A percentile compares a stretch with the other conserved stretches of the same genome.
phyloP scores from a whole-genome alignment of 2,329 filamentous ascomycete genomes.

The Ciborinia camelliae region DNA sequence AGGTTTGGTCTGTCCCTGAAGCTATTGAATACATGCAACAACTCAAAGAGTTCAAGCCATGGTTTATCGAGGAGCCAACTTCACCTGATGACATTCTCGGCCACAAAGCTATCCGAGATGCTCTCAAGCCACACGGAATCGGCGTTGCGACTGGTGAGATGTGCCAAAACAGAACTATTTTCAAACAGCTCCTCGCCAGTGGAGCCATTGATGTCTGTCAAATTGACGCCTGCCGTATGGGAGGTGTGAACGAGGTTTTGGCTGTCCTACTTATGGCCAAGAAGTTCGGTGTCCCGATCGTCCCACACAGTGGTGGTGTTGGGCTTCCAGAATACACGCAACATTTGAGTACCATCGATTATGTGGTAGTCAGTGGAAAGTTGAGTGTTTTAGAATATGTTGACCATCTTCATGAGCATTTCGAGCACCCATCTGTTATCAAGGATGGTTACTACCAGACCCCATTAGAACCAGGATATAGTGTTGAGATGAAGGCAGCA shows the following conservation, averaged over 20 bases:
- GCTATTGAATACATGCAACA: conserved; percentile 83
- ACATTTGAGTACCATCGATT: conserved; percentile 89
- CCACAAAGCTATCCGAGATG: conserved; percentile 79
- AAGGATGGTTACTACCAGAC: conserved; percentile 86
- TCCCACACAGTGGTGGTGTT: conserved; percentile 86
- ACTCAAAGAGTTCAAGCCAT: conserved; percentile 78
- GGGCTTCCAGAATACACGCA: conserved; percentile 92
- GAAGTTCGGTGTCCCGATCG: conserved; percentile 69
- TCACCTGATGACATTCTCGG: conserved; percentile 86
- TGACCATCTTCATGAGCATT: conserved; percentile 91
- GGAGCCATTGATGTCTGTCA: conserved; percentile 86
- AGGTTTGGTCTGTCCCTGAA: conserved; percentile 83
- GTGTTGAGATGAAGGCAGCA: conserved; percentile 87
- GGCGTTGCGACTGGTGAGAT: conserved; percentile 91
- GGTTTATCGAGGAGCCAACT: conserved; percentile 95
- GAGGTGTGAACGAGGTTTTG: conserved; percentile 86
- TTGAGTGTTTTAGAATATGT: conserved; percentile 84
- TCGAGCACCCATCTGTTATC: conserved; percentile 75
- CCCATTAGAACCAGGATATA: conserved; percentile 78
- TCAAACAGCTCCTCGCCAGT: conserved; percentile 82
- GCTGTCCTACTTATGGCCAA: conserved; percentile 85
- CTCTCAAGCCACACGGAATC: conserved; percentile 69
- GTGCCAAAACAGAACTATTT: conserved; percentile 92
- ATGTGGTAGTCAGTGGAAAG: conserved; percentile 80
- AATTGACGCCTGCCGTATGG: conserved; percentile 84